Conservation (phyloP, 768 basidiomycete genomes). For the Kwoniella europaea region DNA sequence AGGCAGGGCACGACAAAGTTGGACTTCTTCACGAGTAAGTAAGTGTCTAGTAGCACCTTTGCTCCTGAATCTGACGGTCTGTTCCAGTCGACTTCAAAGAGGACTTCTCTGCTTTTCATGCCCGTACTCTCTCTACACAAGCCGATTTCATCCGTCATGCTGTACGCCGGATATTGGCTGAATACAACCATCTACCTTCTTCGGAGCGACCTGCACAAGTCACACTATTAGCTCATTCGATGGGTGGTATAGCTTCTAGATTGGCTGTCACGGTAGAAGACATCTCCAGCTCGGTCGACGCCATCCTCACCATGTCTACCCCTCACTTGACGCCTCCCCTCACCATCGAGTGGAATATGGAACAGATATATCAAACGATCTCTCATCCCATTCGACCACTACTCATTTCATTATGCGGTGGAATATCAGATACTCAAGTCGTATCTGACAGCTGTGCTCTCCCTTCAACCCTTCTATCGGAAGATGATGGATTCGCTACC, state of each 20-base stretch:
- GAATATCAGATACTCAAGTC: constrained; percentile 87
- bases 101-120: constrained; percentile 94
- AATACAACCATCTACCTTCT: constrained; percentile 34
- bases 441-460: constrained; percentile 86
- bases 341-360: constrained; percentile 79
- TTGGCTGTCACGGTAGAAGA: constrained; percentile 64
- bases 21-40: constrained; percentile 84
- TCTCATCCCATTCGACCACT: constrained; percentile 63
- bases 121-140: constrained; percentile 81
- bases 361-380: constrained; percentile 67
- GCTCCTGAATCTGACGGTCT: neutral
- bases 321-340: constrained; percentile 88
- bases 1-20: constrained; percentile 59
- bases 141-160: constrained; percentile 73
- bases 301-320: constrained; percentile 92
- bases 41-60: neutral
- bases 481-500: constrained; percentile 63
- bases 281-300: constrained; percentile 15
- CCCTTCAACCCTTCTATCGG: constrained; percentile 61
- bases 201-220: constrained; percentile 64
- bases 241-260: constrained; percentile 92
- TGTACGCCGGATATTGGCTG: constrained; percentile 61
- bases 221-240: constrained; percentile 88
- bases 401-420: constrained; percentile 86
- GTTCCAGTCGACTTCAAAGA: constrained; percentile 89